Evolutionary conservation across 2,329 filamentous ascomycete genomes (phyloP).

Genomic region (Botrytis paeoniae): DNA sequence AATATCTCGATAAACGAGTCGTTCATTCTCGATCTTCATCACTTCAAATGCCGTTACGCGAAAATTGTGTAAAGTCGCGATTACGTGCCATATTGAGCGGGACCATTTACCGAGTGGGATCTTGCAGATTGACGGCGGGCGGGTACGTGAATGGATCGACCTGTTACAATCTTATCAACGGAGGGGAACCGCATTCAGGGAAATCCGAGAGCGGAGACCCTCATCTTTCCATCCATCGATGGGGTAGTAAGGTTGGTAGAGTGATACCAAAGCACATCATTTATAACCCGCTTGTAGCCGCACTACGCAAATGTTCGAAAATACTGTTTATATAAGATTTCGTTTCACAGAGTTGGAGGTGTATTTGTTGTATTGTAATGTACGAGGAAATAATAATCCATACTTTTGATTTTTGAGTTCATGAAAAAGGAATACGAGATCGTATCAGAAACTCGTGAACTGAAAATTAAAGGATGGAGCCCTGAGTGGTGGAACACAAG

Average conservation of each 20-base stretch:
- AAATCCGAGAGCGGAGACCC: not conserved
- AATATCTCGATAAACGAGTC: not conserved
- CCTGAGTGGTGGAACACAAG: not conserved
- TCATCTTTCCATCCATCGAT: not conserved
- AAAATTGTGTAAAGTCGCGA: not conserved
- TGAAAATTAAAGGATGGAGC: not conserved
- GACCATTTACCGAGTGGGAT: not conserved
- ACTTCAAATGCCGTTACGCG: not conserved
- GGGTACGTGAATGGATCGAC: not conserved
- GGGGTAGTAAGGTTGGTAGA: not conserved
- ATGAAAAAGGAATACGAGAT: not conserved
- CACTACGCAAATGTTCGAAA: no score
- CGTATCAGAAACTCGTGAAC: not conserved
- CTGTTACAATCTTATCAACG: not conserved
- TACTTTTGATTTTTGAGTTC: not conserved
- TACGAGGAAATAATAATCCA: not conserved
- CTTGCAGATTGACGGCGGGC: not conserved
- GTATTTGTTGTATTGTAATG: not conserved
- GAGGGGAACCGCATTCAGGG: not conserved
- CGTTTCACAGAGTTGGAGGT: not conserved
- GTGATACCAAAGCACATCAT: not conserved
- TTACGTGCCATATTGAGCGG: not conserved
- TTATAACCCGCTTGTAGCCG: constrained; percentile 4
- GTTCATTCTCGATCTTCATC: not conserved
- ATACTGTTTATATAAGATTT: not conserved